Percentiles rank a stretch among this genome's conserved stretches.
These are phyloP conservation scores for Coemansia sp. DNA, from an alignment of 192 early-diverging fungal genomes.

Conservation along the genomic window DNA sequence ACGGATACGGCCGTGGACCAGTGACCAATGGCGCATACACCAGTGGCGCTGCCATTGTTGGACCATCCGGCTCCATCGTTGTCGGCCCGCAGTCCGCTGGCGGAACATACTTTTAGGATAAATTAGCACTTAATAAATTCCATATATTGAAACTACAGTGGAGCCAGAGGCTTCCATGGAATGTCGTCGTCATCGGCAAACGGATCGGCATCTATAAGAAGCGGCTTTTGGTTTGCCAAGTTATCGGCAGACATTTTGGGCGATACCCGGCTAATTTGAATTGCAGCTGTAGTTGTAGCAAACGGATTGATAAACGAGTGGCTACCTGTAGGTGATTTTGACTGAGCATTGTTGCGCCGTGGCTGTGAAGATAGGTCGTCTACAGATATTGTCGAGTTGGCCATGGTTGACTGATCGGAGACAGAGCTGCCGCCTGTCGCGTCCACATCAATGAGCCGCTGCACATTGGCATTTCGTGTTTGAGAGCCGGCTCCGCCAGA, in stretches of 20 bases:
- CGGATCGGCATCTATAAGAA: conserved; percentile 12
- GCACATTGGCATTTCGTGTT: conserved; percentile 6
- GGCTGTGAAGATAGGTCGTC: too few species aligned
- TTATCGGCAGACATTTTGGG: too few species aligned
- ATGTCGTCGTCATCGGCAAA: conserved; percentile 32
- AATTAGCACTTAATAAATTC: conserved; percentile 1
- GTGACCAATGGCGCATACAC: conserved; percentile 39
- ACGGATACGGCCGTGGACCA: conserved; percentile 21
- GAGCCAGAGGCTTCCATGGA: conserved; percentile 36
- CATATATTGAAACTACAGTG: conserved; percentile 1
- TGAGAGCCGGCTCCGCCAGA: not conserved
- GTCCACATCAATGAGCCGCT: conserved; percentile 40
- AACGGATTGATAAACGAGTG: conserved; percentile 26
- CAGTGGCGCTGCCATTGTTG: conserved; percentile 41
- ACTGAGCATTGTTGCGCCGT: too few species aligned
- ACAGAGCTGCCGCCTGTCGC: not conserved
- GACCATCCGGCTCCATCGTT: conserved; percentile 47
- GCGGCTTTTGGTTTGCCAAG: not conserved
- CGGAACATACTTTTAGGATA: conserved; percentile 28
- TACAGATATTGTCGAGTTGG: not conserved
- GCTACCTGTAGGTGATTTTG: too few species aligned
- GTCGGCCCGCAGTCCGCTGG: conserved; percentile 54
- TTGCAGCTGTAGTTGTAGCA: conserved; percentile 15
- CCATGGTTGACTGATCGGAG: not conserved
- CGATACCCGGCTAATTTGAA: conserved; percentile 6